Evolutionary conservation across 2,329 filamentous ascomycete genomes (phyloP), one percentile per base, ranked within the genome.

Genomic region (Penicillium sp.): DNA sequence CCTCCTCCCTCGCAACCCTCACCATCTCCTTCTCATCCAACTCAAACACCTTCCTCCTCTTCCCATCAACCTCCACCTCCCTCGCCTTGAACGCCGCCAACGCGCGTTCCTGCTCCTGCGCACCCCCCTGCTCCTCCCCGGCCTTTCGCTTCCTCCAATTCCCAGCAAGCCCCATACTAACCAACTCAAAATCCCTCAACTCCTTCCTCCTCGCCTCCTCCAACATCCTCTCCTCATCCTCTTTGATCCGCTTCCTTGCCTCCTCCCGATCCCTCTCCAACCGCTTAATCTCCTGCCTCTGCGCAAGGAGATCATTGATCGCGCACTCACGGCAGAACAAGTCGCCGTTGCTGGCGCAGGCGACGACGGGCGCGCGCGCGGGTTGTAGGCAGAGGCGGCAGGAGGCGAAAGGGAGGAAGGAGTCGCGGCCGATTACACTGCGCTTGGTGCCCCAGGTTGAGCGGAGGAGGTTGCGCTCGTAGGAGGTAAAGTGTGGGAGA

Each of bases 251-350:
- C 56, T 84, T 82, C 62, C 83, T 81, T 31, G 86, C 84, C 34
- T 83, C 79, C 64, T 88, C 87, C 20, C 85, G 82, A 22, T 85
- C 83, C 67, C 86, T 89, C 61, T 91, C 90, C 2, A 90, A 73
- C 0, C 95, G 86, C 74, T 92, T 95, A 64, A 96, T 93, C 73
- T 98, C 95, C 78, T 93, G 90, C 67, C 91, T 89, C 76, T 99
- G 94, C 0, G 92, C 85, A 1, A 98, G 83, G n/a, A 99, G 87
- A 70, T 98, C 96, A 67, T 83, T 88, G 55, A 98, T 86, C 8
- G 92, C 93, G 79, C 94, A 99, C 79, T 98, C 95, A 67, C 92
- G 88, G 76, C 94, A 99, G 80, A 98, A 98, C 14, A 99, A 83
- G 75, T 98, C 93, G 62, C 94, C 94, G 64, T 88, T 85, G 2